Base-by-base conservation (phyloP, 73 alveolate species). In the Paramecium octaurelia region DNA sequence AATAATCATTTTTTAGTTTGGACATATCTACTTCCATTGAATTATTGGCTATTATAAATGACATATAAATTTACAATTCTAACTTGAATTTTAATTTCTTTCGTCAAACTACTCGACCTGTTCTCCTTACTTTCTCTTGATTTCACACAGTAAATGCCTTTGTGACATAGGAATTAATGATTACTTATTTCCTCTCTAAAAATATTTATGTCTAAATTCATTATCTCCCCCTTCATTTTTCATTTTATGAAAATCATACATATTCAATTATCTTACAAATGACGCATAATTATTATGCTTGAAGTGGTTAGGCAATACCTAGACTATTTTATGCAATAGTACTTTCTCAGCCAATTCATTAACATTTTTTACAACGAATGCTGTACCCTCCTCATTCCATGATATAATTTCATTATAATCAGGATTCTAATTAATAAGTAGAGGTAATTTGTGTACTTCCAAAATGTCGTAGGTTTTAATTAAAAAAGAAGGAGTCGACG, bases 101-200 rank as follows among this genome's bases (percentile, higher is more conserved):
- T 80, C 91, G 10, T 80, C 91, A 23, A 31, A n/a, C 91, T 80
- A 35, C 18, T 80, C 91, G 3, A 42, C 57, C 57, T 80, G n/a
- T 8, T 80, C 91, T 80, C 73, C 73, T n/a, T 80, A 20, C 50
- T 80, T 80, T 80, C 91, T 80, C 31, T 48, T 42, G 8, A 80
- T 46, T 46, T 43, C 70, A 48, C 76, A 80, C 16, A 80, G 58
- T 16, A 80, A 64, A 46, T 80, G 70, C 12, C 91, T 80, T 3
- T 80, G 18, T 46, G 2, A 5, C 31, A 42, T 24, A 86, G 1
- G 27, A 14, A 27, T 21, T 58, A 10, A 29, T 21, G 46, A 23
- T 89, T 89, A 89, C 94, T 71, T 89, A 85, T 89, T 89, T 40
- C 92, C 94, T 89, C 83, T 89, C 57, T 89, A 71, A 76, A 89